A percentile compares a stretch with the other conserved stretches of the same genome.
Conservation (phyloP, 768 basidiomycete genomes). For the Cubamyces lactineus region DNA sequence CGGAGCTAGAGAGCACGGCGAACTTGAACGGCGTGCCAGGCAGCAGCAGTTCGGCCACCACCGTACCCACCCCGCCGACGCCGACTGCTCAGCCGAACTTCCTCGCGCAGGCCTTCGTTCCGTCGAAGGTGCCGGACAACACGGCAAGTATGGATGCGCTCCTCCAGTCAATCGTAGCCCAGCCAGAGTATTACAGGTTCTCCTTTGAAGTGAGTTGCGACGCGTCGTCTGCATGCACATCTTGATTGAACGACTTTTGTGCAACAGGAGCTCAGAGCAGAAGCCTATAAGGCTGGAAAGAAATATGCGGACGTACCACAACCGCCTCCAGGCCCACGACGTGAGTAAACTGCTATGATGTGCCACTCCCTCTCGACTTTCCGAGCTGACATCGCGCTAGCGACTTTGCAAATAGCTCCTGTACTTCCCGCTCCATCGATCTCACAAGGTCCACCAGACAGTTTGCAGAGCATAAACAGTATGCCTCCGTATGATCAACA, state of each 20-base stretch:
- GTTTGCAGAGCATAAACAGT: constrained; percentile 43
- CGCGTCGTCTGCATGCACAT: too few relatives aligned
- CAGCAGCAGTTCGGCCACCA: neutral
- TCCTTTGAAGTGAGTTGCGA: constrained; percentile 33
- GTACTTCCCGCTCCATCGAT: constrained; percentile 27
- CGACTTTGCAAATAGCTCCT: constrained; percentile 25
- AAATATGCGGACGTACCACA: constrained; percentile 11
- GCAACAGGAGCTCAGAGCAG: constrained; percentile 20
- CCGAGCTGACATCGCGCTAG: neutral
- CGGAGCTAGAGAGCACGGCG: constrained; percentile 4
- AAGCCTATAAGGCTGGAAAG: constrained; percentile 23
- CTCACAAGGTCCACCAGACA: constrained; percentile 25
- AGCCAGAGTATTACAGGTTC: constrained; percentile 26
- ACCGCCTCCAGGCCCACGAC: neutral
- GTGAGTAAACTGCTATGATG: neutral
- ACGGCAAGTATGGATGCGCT: neutral
- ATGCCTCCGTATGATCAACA: constrained; percentile 45
- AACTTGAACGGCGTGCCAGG: constrained; percentile 14
- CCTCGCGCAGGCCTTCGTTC: constrained; percentile 14
- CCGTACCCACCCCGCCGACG: neutral
- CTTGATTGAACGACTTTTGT: neutral
- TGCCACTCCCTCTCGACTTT: too few relatives aligned
- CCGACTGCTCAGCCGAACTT: neutral
- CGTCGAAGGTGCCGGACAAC: constrained; percentile 3
- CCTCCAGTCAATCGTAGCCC: constrained; percentile 25